phyloP scores from a whole-genome alignment of 129 eudicot genomes.

The Pittosporum tobira region DNA sequence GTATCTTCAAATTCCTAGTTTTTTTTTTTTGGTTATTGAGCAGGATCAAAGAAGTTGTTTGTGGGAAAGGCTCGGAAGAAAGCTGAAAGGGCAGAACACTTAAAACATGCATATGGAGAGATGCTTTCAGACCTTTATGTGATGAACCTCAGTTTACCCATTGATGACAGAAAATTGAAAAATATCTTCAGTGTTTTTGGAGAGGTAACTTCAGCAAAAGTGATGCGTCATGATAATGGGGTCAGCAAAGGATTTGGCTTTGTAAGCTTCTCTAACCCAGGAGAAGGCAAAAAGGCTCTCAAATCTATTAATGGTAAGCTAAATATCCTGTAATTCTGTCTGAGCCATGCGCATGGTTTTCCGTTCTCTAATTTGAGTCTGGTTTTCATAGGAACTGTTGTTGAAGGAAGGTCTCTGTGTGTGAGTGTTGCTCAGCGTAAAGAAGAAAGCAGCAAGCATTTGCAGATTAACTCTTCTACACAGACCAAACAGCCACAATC shows the following conservation, averaged over 20 bases:
- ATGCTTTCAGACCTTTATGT: slow-evolving; percentile 20
- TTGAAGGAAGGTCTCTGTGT: slow-evolving; percentile 29
- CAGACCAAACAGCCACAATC: slow-evolving; percentile 1
- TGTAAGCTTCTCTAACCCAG: slow-evolving; percentile 26
- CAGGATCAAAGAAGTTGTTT: slow-evolving; percentile 37
- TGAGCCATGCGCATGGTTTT: slow-evolving; percentile 3
- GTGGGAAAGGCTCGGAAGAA: slow-evolving; percentile 41
- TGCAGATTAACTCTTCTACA: slow-evolving; percentile 13
- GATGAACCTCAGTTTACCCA: slow-evolving; percentile 23
- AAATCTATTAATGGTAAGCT: slow-evolving; percentile 28
- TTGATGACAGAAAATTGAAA: slow-evolving; percentile 23
- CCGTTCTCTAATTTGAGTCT: slow-evolving; percentile 8
- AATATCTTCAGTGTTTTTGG: slow-evolving; percentile 35
- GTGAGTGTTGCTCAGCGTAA: slow-evolving; percentile 23
- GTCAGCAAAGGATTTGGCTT: slow-evolving; percentile 36
- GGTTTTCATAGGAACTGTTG: slow-evolving; percentile 19
- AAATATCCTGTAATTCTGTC: neutral
- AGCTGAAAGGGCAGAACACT: slow-evolving; percentile 24
- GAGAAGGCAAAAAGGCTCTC: slow-evolving; percentile 36
- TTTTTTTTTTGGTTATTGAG: neutral
- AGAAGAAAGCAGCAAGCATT: slow-evolving; percentile 15
- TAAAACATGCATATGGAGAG: slow-evolving; percentile 9
- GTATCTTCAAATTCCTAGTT: neutral
- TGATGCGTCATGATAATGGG: slow-evolving; percentile 29
- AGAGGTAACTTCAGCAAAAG: slow-evolving; percentile 26